Percentiles rank a stretch among this genome's conserved stretches.
Evolutionary conservation across 2,329 filamentous ascomycete genomes (phyloP).

Genomic region (Sphaerulina musiva): DNA sequence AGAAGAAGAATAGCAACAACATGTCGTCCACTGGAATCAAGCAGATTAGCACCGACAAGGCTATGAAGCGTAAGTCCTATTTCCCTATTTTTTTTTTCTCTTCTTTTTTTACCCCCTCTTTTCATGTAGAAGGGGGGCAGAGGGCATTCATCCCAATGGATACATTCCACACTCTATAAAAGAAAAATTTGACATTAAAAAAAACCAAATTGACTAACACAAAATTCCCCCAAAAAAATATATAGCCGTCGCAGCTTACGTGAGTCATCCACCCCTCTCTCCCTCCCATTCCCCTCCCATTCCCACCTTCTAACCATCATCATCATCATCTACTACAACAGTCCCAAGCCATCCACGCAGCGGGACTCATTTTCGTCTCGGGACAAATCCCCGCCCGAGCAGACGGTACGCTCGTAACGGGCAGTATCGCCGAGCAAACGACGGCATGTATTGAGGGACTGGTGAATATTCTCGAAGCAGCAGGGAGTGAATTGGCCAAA

Average conservation of each 20-base stretch:
- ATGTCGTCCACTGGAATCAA: constrained; percentile 6
- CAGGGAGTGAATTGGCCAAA: constrained; percentile 69
- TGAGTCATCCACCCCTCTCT: constrained; percentile 31
- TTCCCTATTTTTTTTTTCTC: background rate
- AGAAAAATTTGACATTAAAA: background rate
- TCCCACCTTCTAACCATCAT: background rate
- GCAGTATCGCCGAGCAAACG: constrained; percentile 62
- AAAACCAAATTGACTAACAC: background rate
- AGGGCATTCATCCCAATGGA: no score
- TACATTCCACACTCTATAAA: no score
- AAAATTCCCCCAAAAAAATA: background rate
- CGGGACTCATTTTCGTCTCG: constrained; percentile 61
- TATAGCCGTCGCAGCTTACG: constrained; percentile 40
- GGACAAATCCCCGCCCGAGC: constrained; percentile 71
- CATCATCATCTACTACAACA: constrained; percentile 24
- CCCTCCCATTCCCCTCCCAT: background rate
- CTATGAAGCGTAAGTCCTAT: constrained; percentile 7
- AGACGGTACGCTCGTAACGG: constrained; percentile 54
- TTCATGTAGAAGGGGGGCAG: no score
- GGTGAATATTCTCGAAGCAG: constrained; percentile 72
- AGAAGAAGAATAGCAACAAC: background rate
- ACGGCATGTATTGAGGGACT: constrained; percentile 71
- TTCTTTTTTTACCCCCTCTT: background rate
- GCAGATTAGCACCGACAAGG: constrained; percentile 11
- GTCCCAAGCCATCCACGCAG: constrained; percentile 60